Base-by-base conservation (phyloP, 805 yeast species). In the Candida multigemmis region DNA sequence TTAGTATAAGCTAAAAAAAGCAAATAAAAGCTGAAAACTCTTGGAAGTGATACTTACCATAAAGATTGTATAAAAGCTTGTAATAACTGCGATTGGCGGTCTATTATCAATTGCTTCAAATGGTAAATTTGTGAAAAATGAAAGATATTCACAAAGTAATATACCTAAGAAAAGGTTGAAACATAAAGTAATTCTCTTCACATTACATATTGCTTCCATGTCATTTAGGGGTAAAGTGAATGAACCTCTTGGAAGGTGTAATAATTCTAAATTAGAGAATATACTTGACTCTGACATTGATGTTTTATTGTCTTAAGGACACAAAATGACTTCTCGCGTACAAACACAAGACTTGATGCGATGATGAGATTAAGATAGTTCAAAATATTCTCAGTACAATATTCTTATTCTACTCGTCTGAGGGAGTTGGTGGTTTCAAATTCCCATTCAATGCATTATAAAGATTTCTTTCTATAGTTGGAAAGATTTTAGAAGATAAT, bases 381-480 rank as follows among this genome's bases (percentile, higher is more conserved):
- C n/a, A n/a, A n/a, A n/a, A n/a, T n/a, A n/a, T n/a, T n/a, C n/a
- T n/a, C n/a, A n/a, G n/a, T n/a, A n/a, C n/a, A n/a, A n/a, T n/a
- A n/a, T n/a, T n/a, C n/a, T n/a, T n/a, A n/a, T n/a, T n/a, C n/a
- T n/a, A n/a, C n/a, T n/a, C n/a, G n/a, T n/a, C n/a, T 25, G 37
- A 28, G 7, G 46, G 44, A 19, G 13, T 24, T 12, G 50, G 52
- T 4, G 53, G 46, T 7, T 35, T 33, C 28, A 35, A 43, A 5
- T 45, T 43, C 14, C 28, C 21, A 10, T 34, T 40, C 24, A 50
- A 33, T 20, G 27, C 32, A 13, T 31, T 27, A 30, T 56, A 56
- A 14, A 60, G 30, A 5, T 35, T 34, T 27, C 84, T 53, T 42
- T 79, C 87, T 8, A 71, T 26, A 8, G 56, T 54, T 16, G 78